Percentiles rank a stretch among this genome's conserved stretches.
These are phyloP conservation scores for Gnetum montanum DNA, from an alignment of 75 land plant genomes.

Conservation along the genomic window DNA sequence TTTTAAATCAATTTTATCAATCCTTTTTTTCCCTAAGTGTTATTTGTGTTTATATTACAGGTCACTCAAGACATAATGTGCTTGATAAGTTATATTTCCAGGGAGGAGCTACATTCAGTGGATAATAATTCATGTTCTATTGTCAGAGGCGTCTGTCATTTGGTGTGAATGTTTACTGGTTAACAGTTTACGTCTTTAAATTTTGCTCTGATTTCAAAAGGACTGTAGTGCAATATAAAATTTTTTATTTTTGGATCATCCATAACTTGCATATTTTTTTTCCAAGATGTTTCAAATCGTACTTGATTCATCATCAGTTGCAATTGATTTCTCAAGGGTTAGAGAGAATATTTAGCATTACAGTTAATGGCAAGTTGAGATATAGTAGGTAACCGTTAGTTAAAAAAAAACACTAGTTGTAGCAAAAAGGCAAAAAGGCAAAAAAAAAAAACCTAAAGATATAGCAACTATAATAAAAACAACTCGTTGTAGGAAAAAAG, in stretches of 20 bases:
- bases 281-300: background rate
- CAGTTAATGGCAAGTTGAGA: no score
- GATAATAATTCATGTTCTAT: conserved; percentile 6
- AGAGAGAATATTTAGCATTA: no score
- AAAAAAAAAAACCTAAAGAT: no score
- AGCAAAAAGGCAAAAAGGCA: no score
- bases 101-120: conserved; percentile 4
- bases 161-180: conserved; percentile 23
- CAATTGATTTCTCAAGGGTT: background rate
- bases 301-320: background rate
- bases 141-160: conserved; percentile 11
- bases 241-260: background rate
- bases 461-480: no score
- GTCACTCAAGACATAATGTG: conserved; percentile 48
- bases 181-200: background rate
- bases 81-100: conserved; percentile 29
- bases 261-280: background rate
- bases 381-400: no score
- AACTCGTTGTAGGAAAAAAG: no score
- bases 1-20: background rate
- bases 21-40: background rate
- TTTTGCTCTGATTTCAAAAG: background rate
- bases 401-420: no score
- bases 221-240: background rate
- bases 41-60: conserved; percentile 8